A percentile compares a stretch with the other conserved stretches of the same genome.
These are phyloP conservation scores for Plantago ovata DNA, from an alignment of 257 asterid species.

Conservation along the genomic window DNA sequence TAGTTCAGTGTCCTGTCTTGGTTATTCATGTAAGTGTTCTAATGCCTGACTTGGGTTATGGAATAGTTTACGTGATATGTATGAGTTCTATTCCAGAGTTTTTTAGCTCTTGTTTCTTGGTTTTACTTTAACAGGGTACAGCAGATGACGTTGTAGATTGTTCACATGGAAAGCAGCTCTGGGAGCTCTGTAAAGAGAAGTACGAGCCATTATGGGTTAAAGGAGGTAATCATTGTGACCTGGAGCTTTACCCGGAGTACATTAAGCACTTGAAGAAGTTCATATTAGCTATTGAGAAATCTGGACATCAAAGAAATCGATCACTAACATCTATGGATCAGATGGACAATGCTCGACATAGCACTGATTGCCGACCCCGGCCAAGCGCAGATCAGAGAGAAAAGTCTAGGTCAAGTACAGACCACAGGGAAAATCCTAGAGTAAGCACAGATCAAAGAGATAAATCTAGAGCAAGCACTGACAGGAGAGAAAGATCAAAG, in stretches of 20 bases:
- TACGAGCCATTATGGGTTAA: slow-evolving; percentile 93
- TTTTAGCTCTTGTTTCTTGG: slow-evolving; percentile 5
- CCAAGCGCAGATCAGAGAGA: slow-evolving; percentile 76
- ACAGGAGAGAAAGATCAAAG: slow-evolving; percentile 63
- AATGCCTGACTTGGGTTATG: slow-evolving; percentile 12
- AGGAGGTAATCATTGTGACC: slow-evolving; percentile 92
- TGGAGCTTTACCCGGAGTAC: slow-evolving; percentile 88
- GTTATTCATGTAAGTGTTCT: slow-evolving; percentile 77
- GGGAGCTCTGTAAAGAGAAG: slow-evolving; percentile 86
- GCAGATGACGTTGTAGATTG: slow-evolving; percentile 90
- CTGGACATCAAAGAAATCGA: slow-evolving; percentile 47
- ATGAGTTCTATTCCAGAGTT: slow-evolving; percentile 2
- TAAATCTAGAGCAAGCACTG: slow-evolving; percentile 61
- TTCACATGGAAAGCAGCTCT: slow-evolving; percentile 90
- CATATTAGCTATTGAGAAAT: slow-evolving; percentile 69
- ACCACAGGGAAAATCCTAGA: slow-evolving; percentile 63
- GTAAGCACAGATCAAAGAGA: slow-evolving; percentile 61
- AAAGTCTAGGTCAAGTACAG: slow-evolving; percentile 70
- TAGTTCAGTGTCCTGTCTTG: slow-evolving; percentile 83
- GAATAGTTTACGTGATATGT: slow-evolving; percentile 11
- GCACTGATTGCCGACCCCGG: slow-evolving; percentile 73
- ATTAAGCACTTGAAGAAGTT: slow-evolving; percentile 89
- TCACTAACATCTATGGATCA: slow-evolving; percentile 38
- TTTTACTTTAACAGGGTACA: slow-evolving; percentile 58
- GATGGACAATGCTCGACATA: slow-evolving; percentile 46